A percentile compares a stretch with the other conserved stretches of the same genome.
Conservation (phyloP, 179 eudicot species). For the Spinacia oleracea region DNA sequence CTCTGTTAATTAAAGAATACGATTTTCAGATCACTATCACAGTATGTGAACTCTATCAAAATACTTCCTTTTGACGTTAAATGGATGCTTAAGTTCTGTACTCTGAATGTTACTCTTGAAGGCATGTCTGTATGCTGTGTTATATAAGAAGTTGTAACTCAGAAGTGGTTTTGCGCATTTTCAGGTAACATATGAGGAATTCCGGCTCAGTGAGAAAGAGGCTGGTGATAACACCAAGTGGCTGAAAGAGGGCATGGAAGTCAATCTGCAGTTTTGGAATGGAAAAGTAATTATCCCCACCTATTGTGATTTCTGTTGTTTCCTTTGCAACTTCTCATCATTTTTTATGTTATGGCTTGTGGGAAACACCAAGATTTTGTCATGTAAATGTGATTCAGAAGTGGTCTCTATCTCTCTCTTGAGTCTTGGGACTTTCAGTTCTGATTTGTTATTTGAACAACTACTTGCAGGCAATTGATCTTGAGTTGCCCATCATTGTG, state of each 20-base stretch:
- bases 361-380: background rate
- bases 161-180: slow-evolving; percentile 23
- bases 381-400: background rate
- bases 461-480: slow-evolving; percentile 71
- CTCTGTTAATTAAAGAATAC: background rate
- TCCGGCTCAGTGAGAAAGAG: slow-evolving; percentile 68
- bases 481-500: slow-evolving; percentile 84
- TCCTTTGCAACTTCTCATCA: background rate
- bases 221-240: slow-evolving; percentile 81
- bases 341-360: background rate
- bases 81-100: background rate
- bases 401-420: background rate
- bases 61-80: background rate
- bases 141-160: background rate
- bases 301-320: slow-evolving; percentile 1
- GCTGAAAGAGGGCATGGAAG: slow-evolving; percentile 98
- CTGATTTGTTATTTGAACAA: slow-evolving; percentile 15
- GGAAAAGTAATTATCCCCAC: slow-evolving; percentile 51
- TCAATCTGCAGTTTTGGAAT: slow-evolving; percentile 90
- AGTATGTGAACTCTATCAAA: background rate
- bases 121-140: background rate
- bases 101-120: background rate
- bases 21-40: slow-evolving; percentile 1
- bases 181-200: slow-evolving; percentile 87
- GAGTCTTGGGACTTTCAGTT: slow-evolving; percentile 6